A percentile compares a stretch with the other conserved stretches of the same genome.
Conservation (phyloP, 2,329 filamentous ascomycete genomes). For the Cladosporium sp. region DNA sequence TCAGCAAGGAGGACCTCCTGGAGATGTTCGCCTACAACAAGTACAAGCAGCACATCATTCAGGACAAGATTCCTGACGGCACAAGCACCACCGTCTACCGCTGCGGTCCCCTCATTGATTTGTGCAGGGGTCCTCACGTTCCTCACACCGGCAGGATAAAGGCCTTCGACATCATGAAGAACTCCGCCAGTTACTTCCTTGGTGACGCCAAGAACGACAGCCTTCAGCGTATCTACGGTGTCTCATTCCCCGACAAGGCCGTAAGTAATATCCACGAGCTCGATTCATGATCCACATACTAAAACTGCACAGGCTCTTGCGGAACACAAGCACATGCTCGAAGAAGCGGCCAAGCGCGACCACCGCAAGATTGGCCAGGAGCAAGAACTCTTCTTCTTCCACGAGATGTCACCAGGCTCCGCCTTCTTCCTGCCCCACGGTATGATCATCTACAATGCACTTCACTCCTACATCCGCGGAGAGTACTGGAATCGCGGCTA, state of each 20-base stretch:
- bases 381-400: constrained; percentile 97
- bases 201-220: constrained; percentile 93
- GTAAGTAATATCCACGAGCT: constrained; percentile 46
- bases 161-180: constrained; percentile 91
- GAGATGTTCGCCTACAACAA: constrained; percentile 98
- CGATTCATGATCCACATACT: background rate
- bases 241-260: constrained; percentile 97
- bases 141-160: constrained; percentile 92
- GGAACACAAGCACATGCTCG: constrained; percentile 90
- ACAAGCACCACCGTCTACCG: constrained; percentile 92
- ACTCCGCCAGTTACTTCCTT: constrained; percentile 84
- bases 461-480: constrained; percentile 76
- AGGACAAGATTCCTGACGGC: constrained; percentile 84
- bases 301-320: constrained; percentile 52
- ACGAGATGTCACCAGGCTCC: constrained; percentile 88
- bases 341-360: constrained; percentile 97
- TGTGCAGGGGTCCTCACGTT: constrained; percentile 93
- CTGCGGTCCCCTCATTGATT: constrained; percentile 89
- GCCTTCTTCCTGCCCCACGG: constrained; percentile 92
- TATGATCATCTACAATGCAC: constrained; percentile 86
- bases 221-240: constrained; percentile 92
- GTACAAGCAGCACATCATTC: constrained; percentile 98
- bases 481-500: constrained; percentile 95
- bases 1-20: constrained; percentile 86
- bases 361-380: constrained; percentile 92